A percentile compares a stretch with the other conserved stretches of the same genome.
Evolutionary conservation across 768 basidiomycete genomes (phyloP).

Genomic region (Ramaria sp.): DNA sequence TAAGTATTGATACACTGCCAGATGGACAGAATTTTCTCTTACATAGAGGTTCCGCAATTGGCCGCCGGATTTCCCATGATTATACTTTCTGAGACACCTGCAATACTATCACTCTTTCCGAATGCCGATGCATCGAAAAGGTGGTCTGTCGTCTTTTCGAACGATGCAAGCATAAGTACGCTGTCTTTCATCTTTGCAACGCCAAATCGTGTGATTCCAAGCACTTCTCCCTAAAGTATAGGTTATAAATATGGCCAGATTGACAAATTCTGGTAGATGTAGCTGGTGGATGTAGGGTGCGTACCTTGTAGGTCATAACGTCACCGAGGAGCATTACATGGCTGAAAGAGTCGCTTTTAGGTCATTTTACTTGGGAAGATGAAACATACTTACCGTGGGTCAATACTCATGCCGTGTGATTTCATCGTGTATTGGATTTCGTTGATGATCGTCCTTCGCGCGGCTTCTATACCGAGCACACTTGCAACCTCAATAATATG

Average conservation of each 20-base stretch:
- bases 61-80: constrained; percentile 98
- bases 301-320: constrained; percentile 95
- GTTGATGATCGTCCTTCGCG: constrained; percentile 86
- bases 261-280: too few species aligned
- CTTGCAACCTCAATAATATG: constrained; percentile 94
- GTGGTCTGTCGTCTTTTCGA: constrained; percentile 99
- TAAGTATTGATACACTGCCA: not conserved
- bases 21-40: constrained; percentile 16
- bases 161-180: constrained; percentile 96
- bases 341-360: not conserved
- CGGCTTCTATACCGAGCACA: constrained; percentile 97
- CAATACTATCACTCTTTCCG: constrained; percentile 89
- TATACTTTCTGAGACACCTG: constrained; percentile 97
- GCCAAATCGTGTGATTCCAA: constrained; percentile 97
- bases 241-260: too few species aligned
- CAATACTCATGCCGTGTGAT: constrained; percentile 96
- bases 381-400: constrained; percentile 47
- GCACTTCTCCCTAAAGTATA: constrained; percentile 70
- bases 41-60: constrained; percentile 93
- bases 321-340: constrained; percentile 98
- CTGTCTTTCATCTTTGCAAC: constrained; percentile 99
- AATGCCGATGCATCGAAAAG: constrained; percentile 95
- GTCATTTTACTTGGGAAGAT: not conserved
- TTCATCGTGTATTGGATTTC: constrained; percentile 98
- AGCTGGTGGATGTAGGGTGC: constrained; percentile 5